Percentiles rank a stretch among this genome's conserved stretches.
Evolutionary conservation across 441 rosid genomes (phyloP).

Genomic region (Brassica hybrid): DNA sequence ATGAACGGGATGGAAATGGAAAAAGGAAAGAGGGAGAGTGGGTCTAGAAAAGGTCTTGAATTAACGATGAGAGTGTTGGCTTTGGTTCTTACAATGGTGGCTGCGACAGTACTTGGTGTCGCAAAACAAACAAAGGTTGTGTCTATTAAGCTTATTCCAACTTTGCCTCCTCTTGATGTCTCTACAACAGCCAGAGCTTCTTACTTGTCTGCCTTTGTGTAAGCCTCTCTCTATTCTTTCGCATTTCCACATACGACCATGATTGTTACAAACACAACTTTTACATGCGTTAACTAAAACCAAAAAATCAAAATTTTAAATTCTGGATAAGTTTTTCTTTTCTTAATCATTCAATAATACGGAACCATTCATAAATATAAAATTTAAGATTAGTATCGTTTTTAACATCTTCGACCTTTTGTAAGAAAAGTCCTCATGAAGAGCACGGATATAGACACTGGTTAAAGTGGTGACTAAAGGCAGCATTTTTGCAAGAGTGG

Average conservation of each 20-base stretch:
- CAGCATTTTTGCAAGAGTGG: too few relatives aligned
- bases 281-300: not conserved
- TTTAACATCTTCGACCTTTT: not conserved
- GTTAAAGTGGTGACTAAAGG: not conserved
- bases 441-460: not conserved
- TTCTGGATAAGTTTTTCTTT: not conserved
- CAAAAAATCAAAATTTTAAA: not conserved
- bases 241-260: not conserved
- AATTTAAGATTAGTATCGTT: not conserved
- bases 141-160: conserved; percentile 48
- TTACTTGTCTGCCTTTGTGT: conserved; percentile 76
- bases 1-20: conserved; percentile 38
- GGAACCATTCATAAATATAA: not conserved
- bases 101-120: conserved; percentile 63
- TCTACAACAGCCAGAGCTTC: conserved; percentile 63
- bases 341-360: not conserved
- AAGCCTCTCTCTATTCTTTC: conserved; percentile 37
- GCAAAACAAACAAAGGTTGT: conserved; percentile 57
- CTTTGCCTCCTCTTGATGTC: conserved; percentile 59
- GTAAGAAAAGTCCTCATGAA: not conserved
- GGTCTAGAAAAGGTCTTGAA: conserved; percentile 34
- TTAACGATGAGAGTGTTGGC: conserved; percentile 59
- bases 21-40: conserved; percentile 13
- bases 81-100: conserved; percentile 54
- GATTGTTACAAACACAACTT: not conserved